These are phyloP conservation scores for Neofusicoccum umdonicola DNA, from an alignment of 2,329 filamentous ascomycete species.

Conservation along the genomic window DNA sequence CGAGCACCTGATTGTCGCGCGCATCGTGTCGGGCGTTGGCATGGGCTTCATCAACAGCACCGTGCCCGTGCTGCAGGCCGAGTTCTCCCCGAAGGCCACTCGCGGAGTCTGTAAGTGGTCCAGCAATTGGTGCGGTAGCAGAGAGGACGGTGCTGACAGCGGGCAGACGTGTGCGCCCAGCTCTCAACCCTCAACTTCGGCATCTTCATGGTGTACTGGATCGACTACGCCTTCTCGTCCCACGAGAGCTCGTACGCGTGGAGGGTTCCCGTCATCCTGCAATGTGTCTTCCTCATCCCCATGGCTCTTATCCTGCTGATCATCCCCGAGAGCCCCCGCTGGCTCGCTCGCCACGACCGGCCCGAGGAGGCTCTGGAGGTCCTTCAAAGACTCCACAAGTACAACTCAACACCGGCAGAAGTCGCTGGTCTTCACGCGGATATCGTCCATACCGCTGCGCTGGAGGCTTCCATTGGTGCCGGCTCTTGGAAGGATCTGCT, in stretches of 20 bases:
- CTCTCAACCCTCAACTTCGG: conserved; percentile 50
- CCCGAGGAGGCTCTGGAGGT: conserved; percentile 39
- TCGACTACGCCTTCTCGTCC: conserved; percentile 44
- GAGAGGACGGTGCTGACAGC: not conserved
- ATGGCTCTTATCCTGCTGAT: conserved; percentile 40
- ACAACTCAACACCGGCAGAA: not conserved
- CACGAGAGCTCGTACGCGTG: conserved; percentile 37
- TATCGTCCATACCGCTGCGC: conserved; percentile 34
- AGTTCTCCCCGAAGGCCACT: conserved; percentile 22
- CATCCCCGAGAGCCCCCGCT: conserved; percentile 47
- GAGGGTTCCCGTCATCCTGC: conserved; percentile 44
- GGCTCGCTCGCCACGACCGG: conserved; percentile 41
- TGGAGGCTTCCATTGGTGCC: conserved; percentile 36
- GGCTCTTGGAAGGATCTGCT: conserved; percentile 33
- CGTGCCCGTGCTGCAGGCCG: conserved; percentile 46
- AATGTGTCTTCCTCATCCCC: conserved; percentile 41
- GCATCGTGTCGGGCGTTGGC: conserved; percentile 49
- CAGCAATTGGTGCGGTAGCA: too few species aligned
- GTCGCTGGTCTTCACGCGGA: not conserved
- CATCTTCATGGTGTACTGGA: conserved; percentile 48
- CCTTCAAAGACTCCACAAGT: conserved; percentile 18
- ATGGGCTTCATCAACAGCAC: conserved; percentile 49
- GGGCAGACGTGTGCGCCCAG: conserved; percentile 43
- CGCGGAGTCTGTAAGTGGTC: not conserved
- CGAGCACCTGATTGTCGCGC: conserved; percentile 46